phyloP scores from a whole-genome alignment of 177 flowering plant genomes.

The Vitis hybrid region DNA sequence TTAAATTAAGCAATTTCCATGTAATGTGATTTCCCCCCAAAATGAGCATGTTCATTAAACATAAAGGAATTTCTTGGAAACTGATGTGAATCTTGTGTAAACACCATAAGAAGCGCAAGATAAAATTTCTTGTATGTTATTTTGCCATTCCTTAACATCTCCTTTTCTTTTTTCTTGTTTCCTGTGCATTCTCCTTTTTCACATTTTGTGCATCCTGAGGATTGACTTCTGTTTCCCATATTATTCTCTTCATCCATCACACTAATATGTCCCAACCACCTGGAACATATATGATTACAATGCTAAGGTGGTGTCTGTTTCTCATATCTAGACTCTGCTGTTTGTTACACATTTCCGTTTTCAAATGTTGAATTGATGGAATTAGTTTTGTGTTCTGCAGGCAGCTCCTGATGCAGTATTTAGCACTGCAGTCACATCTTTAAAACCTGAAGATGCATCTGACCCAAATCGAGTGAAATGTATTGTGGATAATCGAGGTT shows the following conservation, averaged over 20 bases:
- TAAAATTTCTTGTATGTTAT: neutral
- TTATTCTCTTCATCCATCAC: conserved; percentile 1
- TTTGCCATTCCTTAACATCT: neutral
- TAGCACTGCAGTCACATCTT: conserved; percentile 93
- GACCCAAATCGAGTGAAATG: conserved; percentile 96
- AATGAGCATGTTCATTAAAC: neutral
- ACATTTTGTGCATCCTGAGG: neutral
- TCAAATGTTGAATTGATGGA: too few relatives aligned
- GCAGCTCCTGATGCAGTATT: conserved; percentile 94
- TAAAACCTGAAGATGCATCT: conserved; percentile 82
- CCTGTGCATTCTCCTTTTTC: neutral
- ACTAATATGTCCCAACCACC: too few relatives aligned
- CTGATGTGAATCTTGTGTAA: neutral
- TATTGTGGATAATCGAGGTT: conserved; percentile 79
- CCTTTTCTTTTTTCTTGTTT: neutral
- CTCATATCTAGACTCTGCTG: neutral
- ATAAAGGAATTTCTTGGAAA: neutral
- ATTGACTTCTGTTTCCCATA: neutral
- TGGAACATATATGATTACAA: too few relatives aligned
- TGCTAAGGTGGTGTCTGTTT: too few relatives aligned
- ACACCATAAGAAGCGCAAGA: neutral
- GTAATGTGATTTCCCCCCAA: neutral
- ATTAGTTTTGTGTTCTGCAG: conserved; percentile 30
- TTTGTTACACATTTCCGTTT: neutral
- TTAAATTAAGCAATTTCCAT: neutral